Evolutionary conservation across 139 green algal species (phyloP), one percentile per base, ranked within the genome.

Genomic region (Chlorella ohadii): DNA sequence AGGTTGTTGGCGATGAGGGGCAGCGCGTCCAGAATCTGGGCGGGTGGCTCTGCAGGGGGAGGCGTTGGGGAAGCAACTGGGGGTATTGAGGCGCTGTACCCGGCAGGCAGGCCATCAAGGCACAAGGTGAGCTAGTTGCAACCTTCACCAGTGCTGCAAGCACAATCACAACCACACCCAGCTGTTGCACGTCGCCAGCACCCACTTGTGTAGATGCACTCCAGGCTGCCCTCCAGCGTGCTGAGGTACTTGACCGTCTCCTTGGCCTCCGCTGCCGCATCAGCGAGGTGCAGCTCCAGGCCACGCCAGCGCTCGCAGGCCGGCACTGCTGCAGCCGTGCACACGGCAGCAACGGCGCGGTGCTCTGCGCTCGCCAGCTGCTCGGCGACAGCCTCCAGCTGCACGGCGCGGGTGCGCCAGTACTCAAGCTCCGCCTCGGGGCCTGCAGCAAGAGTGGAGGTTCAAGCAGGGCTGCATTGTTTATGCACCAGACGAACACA

Each of bases 201-300:
- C 79, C 70, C 67, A 85, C 91, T 91, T 1, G 66, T 86, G 87
- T 95, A 97, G 89, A 97, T 92, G 25, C 93, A 90, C 92, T 96
- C 95, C 68, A 98, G 79, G 55, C 88, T 91, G 86, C 93, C 94
- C 87, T 98, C 94, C 86, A 98, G 88, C 9, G 94, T 98, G 38
- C 87, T 85, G 56, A 98, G 90, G 90, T 98, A 98, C 89, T 96
- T 97, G 61, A 98, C 92, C 51, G 97, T 98, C 86, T 98, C 95
- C 88, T 96, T 96, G 36, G 94, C 92, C 89, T 98, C 96, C n/a
- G 96, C 96, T 34, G 92, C 92, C 1, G 92, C 95, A 79, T 98
- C 96, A 23, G 93, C 95, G 56, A 97, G 84, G 84, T 89, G 82
- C 82, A 95, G 84, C 79, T 97, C 94, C 23, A 97, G 86, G n/a